Evolutionary conservation across 345 rosid species (phyloP).

Genomic region (Firmiana major): DNA sequence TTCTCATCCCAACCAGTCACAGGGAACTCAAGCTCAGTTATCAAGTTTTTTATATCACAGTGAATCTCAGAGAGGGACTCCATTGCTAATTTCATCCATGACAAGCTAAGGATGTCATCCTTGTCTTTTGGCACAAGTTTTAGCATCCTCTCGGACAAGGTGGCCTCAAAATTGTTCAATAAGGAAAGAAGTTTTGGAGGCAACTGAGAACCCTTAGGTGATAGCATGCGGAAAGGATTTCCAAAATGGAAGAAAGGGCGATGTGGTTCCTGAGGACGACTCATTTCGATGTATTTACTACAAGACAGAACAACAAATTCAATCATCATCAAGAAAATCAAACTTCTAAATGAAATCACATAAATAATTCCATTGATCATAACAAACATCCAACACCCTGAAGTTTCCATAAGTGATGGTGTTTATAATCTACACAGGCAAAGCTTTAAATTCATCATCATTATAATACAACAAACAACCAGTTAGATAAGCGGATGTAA

Average conservation of each 20-base stretch:
- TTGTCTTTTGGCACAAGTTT: slow-evolving; percentile 61
- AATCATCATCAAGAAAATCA: background rate
- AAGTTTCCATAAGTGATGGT: background rate
- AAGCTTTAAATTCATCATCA: background rate
- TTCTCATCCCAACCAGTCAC: slow-evolving; percentile 85
- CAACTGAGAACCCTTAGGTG: slow-evolving; percentile 70
- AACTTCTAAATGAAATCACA: background rate
- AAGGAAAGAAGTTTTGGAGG: slow-evolving; percentile 48
- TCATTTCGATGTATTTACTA: slow-evolving; percentile 55
- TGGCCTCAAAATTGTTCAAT: slow-evolving; percentile 53
- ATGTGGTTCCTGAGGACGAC: slow-evolving; percentile 67
- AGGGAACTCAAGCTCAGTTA: slow-evolving; percentile 76
- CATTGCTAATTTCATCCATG: slow-evolving; percentile 88
- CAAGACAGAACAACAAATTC: background rate
- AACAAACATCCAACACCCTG: background rate
- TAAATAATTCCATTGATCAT: background rate
- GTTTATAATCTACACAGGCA: background rate
- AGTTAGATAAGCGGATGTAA: background rate
- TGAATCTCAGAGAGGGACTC: slow-evolving; percentile 76
- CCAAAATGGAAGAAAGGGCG: slow-evolving; percentile 77
- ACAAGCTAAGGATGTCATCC: slow-evolving; percentile 57
- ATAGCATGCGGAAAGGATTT: slow-evolving; percentile 75
- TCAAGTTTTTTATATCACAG: slow-evolving; percentile 51
- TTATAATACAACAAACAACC: background rate
- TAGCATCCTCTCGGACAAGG: slow-evolving; percentile 56